Conservation (phyloP, 352 stramenopile genomes). For the Globisporangium ultimum region DNA sequence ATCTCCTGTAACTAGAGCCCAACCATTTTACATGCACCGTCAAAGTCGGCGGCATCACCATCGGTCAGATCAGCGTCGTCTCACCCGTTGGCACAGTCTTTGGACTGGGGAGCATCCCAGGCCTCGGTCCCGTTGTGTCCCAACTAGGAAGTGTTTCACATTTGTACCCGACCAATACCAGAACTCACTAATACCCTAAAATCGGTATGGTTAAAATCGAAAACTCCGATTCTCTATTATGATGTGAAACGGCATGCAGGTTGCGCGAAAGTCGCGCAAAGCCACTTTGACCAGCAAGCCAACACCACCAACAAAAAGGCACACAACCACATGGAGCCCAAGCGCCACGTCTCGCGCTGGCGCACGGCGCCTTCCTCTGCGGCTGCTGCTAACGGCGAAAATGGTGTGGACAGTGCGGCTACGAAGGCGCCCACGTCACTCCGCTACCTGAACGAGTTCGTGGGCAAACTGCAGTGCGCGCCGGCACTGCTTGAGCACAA, state of each 20-base stretch:
- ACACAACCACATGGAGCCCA: conserved; percentile 12
- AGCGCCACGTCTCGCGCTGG: conserved; percentile 37
- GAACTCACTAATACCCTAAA: too few relatives aligned
- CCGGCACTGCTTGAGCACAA: conserved; percentile 62
- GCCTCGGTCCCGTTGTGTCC: too few relatives aligned
- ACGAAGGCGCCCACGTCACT: conserved; percentile 39
- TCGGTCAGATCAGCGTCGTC: too few relatives aligned
- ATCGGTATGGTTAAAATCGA: too few relatives aligned
- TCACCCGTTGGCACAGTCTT: too few relatives aligned
- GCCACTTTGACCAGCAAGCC: conserved; percentile 4
- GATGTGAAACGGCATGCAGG: neutral
- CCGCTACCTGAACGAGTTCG: conserved; percentile 84
- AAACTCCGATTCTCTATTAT: too few relatives aligned
- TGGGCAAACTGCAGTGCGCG: conserved; percentile 74
- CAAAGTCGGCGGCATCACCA: too few relatives aligned
- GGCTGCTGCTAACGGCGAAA: neutral
- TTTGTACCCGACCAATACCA: too few relatives aligned
- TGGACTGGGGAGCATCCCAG: too few relatives aligned
- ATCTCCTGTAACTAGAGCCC: too few relatives aligned
- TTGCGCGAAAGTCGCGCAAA: conserved; percentile 13
- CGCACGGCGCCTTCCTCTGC: conserved; percentile 1
- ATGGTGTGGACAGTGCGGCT: neutral
- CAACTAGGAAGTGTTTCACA: too few relatives aligned
- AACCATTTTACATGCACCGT: too few relatives aligned
- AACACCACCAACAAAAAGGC: neutral